Evolutionary conservation across 805 yeast species (phyloP).

Genomic region (Candida arabinofermentans): DNA sequence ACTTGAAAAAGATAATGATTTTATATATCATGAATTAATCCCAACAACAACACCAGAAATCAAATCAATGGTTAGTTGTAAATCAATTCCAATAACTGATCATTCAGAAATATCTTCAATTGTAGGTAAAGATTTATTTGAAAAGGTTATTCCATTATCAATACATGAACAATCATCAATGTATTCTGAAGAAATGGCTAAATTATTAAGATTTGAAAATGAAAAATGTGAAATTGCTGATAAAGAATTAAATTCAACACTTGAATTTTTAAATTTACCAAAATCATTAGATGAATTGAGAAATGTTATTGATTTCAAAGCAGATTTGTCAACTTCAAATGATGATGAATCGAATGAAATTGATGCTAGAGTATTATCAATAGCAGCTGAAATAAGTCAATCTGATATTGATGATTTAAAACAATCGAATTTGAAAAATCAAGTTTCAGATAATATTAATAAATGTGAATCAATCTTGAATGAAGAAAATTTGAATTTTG

Average conservation of each 20-base stretch:
- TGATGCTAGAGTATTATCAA: constrained; percentile 37
- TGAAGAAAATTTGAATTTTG: constrained; percentile 35
- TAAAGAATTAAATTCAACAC: constrained; percentile 71
- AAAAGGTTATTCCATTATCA: constrained; percentile 75
- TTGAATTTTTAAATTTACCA: constrained; percentile 80
- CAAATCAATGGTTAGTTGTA: constrained; percentile 65
- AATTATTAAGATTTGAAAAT: constrained; percentile 63
- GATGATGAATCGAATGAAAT: constrained; percentile 28
- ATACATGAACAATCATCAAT: constrained; percentile 84
- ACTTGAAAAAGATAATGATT: constrained; percentile 80
- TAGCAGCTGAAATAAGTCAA: constrained; percentile 32
- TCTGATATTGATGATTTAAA: constrained; percentile 24
- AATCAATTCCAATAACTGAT: constrained; percentile 49
- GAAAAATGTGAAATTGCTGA: constrained; percentile 75
- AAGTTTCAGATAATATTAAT: constrained; percentile 34
- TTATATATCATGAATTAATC: constrained; percentile 74
- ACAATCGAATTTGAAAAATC: constrained; percentile 32
- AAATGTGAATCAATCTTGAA: constrained; percentile 32
- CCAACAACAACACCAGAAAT: constrained; percentile 64
- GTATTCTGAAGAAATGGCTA: constrained; percentile 88
- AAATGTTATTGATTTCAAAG: constrained; percentile 17
- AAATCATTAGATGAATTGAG: constrained; percentile 54
- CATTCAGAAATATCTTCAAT: constrained; percentile 44
- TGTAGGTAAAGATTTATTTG: constrained; percentile 58
- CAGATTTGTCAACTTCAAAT: constrained; percentile 8